Evolutionary conservation across 495 filamentous ascomycete genomes (phyloP).

Genomic region (Hypoxylon lenormandii): DNA sequence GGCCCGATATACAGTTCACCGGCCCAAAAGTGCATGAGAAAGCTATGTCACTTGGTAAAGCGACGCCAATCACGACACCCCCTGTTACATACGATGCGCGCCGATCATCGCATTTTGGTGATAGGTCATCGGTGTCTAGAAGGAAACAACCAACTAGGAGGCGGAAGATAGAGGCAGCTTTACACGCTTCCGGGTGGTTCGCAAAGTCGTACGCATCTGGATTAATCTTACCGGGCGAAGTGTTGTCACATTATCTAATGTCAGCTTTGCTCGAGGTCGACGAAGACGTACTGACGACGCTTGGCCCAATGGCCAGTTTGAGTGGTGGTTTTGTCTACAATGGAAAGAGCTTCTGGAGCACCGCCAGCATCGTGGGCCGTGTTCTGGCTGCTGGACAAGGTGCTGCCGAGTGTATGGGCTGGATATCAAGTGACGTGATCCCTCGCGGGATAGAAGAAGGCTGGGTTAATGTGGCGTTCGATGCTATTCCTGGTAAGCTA

Average conservation of each 20-base stretch:
- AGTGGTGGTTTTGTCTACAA: constrained; percentile 81
- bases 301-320: constrained; percentile 77
- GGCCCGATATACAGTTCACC: constrained; percentile 63
- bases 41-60: constrained; percentile 53
- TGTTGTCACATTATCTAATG: constrained; percentile 79
- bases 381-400: constrained; percentile 75
- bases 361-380: constrained; percentile 77
- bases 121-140: constrained; percentile 39
- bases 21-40: constrained; percentile 57
- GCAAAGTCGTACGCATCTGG: constrained; percentile 82
- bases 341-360: constrained; percentile 84
- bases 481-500: constrained; percentile 63
- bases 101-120: constrained; percentile 57
- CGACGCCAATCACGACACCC: constrained; percentile 59
- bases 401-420: constrained; percentile 80
- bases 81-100: constrained; percentile 54
- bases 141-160: constrained; percentile 51
- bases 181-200: constrained; percentile 77
- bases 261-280: constrained; percentile 82
- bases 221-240: constrained; percentile 80
- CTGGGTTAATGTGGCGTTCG: constrained; percentile 72
- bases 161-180: constrained; percentile 57
- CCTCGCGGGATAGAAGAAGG: constrained; percentile 67
- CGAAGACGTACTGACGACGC: constrained; percentile 67
- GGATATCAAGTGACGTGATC: constrained; percentile 72